These are phyloP conservation scores for Phlegmacium glaucopus DNA, from an alignment of 768 basidiomycete species.

Conservation along the genomic window DNA sequence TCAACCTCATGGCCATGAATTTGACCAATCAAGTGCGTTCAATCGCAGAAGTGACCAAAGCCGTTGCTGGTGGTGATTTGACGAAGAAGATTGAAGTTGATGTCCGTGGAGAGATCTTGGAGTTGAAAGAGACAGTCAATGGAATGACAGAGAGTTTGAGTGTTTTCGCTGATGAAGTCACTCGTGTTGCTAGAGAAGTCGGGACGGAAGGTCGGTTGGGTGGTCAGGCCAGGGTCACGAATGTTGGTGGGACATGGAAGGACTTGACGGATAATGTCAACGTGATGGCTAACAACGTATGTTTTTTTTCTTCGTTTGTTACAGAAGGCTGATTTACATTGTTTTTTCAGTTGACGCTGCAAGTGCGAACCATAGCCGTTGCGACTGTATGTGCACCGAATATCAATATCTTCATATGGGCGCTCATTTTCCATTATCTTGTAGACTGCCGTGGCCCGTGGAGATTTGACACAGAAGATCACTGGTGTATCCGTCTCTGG, in stretches of 20 bases:
- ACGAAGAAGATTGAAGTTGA: constrained; percentile 92
- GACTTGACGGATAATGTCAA: constrained; percentile 95
- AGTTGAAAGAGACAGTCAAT: constrained; percentile 91
- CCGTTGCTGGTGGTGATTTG: constrained; percentile 90
- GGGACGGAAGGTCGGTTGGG: constrained; percentile 95
- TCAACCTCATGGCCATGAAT: constrained; percentile 89
- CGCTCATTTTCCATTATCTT: background rate
- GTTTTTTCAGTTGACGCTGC: constrained; percentile 69
- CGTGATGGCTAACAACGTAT: constrained; percentile 89
- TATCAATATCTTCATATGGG: background rate
- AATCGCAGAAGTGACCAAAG: constrained; percentile 89
- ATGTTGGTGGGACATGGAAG: constrained; percentile 97
- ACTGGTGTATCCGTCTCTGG: constrained; percentile 89
- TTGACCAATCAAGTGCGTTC: constrained; percentile 86
- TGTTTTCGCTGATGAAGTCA: constrained; percentile 79
- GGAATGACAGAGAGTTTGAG: constrained; percentile 89
- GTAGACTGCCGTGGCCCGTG: constrained; percentile 84
- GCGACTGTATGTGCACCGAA: constrained; percentile 63
- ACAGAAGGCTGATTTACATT: background rate
- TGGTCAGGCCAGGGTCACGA: constrained; percentile 90
- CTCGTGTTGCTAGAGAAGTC: constrained; percentile 90
- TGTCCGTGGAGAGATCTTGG: constrained; percentile 88
- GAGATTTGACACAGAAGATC: constrained; percentile 93
- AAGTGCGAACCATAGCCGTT: constrained; percentile 91
- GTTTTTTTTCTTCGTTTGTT: constrained; percentile 21